phyloP scores from a whole-genome alignment of 345 rosid genomes.

The Camelina sativa region DNA sequence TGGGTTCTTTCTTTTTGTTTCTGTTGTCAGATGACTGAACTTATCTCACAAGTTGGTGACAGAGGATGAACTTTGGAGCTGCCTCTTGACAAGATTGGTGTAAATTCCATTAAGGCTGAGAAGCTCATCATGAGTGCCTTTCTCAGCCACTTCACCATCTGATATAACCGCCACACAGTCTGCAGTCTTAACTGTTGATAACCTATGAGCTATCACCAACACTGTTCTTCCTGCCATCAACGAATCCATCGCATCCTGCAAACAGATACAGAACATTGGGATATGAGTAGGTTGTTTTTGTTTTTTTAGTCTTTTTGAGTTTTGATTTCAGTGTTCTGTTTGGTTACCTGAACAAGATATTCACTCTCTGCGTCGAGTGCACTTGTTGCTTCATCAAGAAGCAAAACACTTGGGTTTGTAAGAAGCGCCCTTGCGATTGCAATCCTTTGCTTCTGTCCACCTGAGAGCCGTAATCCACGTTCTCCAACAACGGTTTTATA shows the following conservation, averaged over 20 bases:
- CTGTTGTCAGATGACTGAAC: conserved; percentile 14
- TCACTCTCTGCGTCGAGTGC: conserved; percentile 97
- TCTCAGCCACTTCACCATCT: conserved; percentile 75
- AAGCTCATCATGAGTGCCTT: conserved; percentile 65
- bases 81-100: conserved; percentile 75
- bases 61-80: conserved; percentile 55
- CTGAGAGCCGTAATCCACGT: conserved; percentile 90
- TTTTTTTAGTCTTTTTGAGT: background rate
- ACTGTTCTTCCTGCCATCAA: conserved; percentile 94
- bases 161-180: conserved; percentile 87
- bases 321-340: conserved; percentile 1
- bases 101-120: conserved; percentile 48
- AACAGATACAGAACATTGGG: background rate
- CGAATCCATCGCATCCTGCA: conserved; percentile 96
- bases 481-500: conserved; percentile 83
- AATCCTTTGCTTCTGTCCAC: conserved; percentile 92
- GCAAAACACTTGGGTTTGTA: conserved; percentile 83
- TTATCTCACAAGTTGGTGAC: conserved; percentile 34
- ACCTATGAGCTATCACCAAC: conserved; percentile 91
- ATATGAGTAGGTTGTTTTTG: background rate
- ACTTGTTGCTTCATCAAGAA: conserved; percentile 96
- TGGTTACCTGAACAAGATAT: conserved; percentile 83
- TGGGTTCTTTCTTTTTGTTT: background rate
- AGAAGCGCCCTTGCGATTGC: conserved; percentile 92
- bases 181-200: conserved; percentile 87